phyloP scores from a whole-genome alignment of 108 stramenopile species.

The Nitzschia sp. region DNA sequence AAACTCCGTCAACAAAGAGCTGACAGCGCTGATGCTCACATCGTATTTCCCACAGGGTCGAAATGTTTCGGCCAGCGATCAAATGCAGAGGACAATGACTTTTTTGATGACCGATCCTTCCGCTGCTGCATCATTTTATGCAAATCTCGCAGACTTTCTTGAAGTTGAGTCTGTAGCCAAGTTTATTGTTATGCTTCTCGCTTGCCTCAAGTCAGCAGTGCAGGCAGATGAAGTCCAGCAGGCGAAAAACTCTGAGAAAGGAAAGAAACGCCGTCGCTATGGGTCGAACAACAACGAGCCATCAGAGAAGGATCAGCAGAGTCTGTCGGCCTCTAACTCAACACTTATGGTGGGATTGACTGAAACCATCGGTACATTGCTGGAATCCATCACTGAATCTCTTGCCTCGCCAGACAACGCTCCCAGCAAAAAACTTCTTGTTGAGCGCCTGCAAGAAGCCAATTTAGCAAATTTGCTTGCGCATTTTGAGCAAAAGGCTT shows the following conservation, averaged over 20 bases:
- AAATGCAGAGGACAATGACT: constrained; percentile 75
- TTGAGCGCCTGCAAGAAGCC: constrained; percentile 53
- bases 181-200: constrained; percentile 78
- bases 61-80: constrained; percentile 61
- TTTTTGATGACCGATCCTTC: constrained; percentile 70
- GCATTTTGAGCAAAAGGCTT: constrained; percentile 63
- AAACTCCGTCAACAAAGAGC: constrained; percentile 60
- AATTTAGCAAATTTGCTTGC: constrained; percentile 49
- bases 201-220: constrained; percentile 57
- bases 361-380: constrained; percentile 60
- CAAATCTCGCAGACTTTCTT: constrained; percentile 66
- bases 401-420: constrained; percentile 18
- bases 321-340: constrained; percentile 43
- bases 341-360: constrained; percentile 65
- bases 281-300: constrained; percentile 32
- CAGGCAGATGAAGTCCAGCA: constrained; percentile 38
- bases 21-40: constrained; percentile 82
- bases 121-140: constrained; percentile 87
- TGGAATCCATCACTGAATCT: constrained; percentile 55
- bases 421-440: constrained; percentile 34
- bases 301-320: constrained; percentile 9
- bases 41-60: constrained; percentile 89
- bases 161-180: constrained; percentile 76
- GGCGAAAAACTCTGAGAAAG: neutral
- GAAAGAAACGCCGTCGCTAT: constrained; percentile 29